phyloP scores from a whole-genome alignment of 306 rosid genomes.

The Quercus robur region DNA sequence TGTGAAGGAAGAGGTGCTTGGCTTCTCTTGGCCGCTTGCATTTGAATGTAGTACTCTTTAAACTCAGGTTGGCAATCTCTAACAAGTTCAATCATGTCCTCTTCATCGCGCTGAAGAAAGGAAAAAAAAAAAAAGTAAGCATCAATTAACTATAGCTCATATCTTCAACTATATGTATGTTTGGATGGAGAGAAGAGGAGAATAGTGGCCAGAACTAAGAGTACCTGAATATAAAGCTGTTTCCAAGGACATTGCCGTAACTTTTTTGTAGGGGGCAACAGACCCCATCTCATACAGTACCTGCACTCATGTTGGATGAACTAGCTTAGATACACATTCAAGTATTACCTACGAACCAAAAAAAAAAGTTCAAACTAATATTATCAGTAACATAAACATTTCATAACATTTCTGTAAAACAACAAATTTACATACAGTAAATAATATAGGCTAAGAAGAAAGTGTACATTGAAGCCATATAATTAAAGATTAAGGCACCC shows the following conservation, averaged over 20 bases:
- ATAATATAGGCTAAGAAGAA: no score
- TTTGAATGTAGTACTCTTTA: slow-evolving; percentile 94
- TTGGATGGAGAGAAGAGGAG: no score
- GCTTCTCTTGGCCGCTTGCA: slow-evolving; percentile 95
- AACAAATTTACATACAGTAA: no score
- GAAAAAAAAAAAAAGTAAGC: not conserved
- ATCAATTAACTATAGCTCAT: not conserved
- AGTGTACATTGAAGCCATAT: no score
- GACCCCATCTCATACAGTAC: slow-evolving; percentile 93
- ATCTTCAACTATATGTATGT: not conserved
- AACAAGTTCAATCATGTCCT: slow-evolving; percentile 83
- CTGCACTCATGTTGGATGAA: slow-evolving; percentile 34
- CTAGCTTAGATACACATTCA: slow-evolving; percentile 7
- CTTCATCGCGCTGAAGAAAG: slow-evolving; percentile 74
- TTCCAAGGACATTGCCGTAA: slow-evolving; percentile 86
- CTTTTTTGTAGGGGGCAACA: slow-evolving; percentile 60
- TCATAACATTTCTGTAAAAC: no score
- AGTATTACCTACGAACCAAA: not conserved
- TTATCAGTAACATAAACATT: no score
- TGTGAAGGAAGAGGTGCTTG: slow-evolving; percentile 93
- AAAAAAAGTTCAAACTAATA: not conserved
- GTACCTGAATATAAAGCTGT: slow-evolving; percentile 71
- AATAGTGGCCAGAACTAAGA: not conserved
- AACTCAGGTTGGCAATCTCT: slow-evolving; percentile 71
- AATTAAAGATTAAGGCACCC: no score